These are phyloP conservation scores for Suillus plorans DNA, from an alignment of 768 basidiomycete species.

Conservation along the genomic window DNA sequence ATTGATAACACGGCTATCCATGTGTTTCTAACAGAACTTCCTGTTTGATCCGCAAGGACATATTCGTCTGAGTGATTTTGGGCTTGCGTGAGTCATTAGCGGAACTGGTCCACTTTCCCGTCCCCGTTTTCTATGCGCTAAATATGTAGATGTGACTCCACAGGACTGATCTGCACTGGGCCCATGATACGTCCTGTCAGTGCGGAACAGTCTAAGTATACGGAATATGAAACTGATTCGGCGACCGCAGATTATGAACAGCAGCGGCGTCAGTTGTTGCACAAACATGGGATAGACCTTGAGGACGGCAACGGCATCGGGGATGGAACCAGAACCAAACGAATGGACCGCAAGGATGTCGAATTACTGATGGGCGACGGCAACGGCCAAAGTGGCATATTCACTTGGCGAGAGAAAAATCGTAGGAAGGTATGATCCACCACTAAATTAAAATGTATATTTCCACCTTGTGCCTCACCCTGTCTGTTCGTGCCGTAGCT, in stretches of 20 bases:
- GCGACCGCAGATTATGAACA: constrained; percentile 80
- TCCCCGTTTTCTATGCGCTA: constrained; percentile 14
- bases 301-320: constrained; percentile 68
- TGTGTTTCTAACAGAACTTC: constrained; percentile 69
- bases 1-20: constrained; percentile 23
- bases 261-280: constrained; percentile 82
- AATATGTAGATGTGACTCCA: constrained; percentile 19
- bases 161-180: constrained; percentile 94
- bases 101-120: constrained; percentile 18
- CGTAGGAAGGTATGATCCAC: constrained; percentile 70
- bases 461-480: constrained; percentile 20
- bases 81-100: constrained; percentile 74
- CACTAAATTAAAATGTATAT: constrained; percentile 26
- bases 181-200: constrained; percentile 90
- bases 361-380: constrained; percentile 84
- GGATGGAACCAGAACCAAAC: constrained; percentile 73
- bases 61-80: constrained; percentile 94
- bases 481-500: constrained; percentile 46
- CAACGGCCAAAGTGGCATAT: constrained; percentile 77
- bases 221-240: constrained; percentile 16
- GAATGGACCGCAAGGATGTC: constrained; percentile 78
- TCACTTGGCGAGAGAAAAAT: constrained; percentile 96
- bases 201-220: constrained; percentile 13
- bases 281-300: constrained; percentile 94
- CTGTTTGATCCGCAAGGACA: constrained; percentile 92